phyloP scores from a whole-genome alignment of 345 rosid genomes.

The Murraya koenigii region DNA sequence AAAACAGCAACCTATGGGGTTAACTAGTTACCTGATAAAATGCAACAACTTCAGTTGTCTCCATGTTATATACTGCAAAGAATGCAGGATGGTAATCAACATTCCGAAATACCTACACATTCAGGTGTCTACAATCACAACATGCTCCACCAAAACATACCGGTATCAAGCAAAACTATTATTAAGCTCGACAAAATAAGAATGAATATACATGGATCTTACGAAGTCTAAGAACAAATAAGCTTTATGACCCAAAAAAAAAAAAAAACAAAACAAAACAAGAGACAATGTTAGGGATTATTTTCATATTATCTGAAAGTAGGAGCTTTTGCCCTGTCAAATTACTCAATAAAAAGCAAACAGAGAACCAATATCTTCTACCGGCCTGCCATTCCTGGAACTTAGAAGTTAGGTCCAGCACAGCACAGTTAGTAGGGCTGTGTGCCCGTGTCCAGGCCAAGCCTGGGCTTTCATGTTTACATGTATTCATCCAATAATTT shows the following conservation, averaged over 20 bases:
- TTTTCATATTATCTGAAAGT: too few relatives aligned
- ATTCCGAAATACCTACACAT: constrained; percentile 58
- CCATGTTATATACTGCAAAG: constrained; percentile 96
- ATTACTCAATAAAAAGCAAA: neutral
- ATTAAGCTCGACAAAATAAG: neutral
- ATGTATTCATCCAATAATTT: neutral
- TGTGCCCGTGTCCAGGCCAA: neutral
- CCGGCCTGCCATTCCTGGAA: neutral
- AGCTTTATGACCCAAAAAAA: too few relatives aligned
- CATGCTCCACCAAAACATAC: neutral
- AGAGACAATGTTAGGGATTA: too few relatives aligned
- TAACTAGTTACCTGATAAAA: constrained; percentile 69
- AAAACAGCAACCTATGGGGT: constrained; percentile 3
- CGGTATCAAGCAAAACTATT: neutral
- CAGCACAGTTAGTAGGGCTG: neutral
- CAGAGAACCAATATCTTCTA: neutral
- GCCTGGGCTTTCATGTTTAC: neutral
- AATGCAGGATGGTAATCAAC: constrained; percentile 78
- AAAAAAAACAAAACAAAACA: too few relatives aligned
- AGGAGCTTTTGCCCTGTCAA: neutral
- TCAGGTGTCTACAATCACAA: constrained; percentile 16
- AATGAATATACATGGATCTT: neutral
- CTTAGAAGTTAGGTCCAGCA: neutral
- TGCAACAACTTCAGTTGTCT: constrained; percentile 90
- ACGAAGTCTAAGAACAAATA: neutral